These are phyloP conservation scores for Phyllosticta citrichinensis DNA, from an alignment of 2,329 filamentous ascomycete species.

Conservation along the genomic window DNA sequence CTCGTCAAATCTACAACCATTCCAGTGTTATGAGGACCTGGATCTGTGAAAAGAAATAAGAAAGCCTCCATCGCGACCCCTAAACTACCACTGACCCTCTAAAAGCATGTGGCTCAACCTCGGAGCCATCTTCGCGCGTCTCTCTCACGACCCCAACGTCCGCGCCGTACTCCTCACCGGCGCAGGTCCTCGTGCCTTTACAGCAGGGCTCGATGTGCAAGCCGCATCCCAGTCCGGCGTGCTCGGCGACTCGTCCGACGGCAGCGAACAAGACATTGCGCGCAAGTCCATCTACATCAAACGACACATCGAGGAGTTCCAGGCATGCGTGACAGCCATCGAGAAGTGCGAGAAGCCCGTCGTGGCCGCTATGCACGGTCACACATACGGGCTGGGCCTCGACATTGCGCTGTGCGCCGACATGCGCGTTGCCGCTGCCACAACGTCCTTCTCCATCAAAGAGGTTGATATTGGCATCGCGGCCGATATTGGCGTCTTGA, in stretches of 20 bases:
- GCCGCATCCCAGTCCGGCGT: conserved; percentile 49
- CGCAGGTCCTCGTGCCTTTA: conserved; percentile 75
- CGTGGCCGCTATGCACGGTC: conserved; percentile 27
- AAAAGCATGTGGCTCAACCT: conserved; percentile 76
- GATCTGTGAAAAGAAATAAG: neutral
- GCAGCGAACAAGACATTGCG: neutral
- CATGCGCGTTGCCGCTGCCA: conserved; percentile 53
- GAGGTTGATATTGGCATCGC: conserved; percentile 76
- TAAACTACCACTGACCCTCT: neutral
- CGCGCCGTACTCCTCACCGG: conserved; percentile 72
- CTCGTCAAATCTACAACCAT: too few species aligned
- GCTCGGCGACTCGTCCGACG: conserved; percentile 22
- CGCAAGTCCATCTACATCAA: conserved; percentile 26
- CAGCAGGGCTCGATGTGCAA: conserved; percentile 73
- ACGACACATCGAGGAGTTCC: conserved; percentile 67
- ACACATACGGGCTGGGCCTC: conserved; percentile 28
- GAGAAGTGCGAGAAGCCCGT: conserved; percentile 72
- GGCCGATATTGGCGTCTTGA: conserved; percentile 67
- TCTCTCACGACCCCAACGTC: conserved; percentile 62
- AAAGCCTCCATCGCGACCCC: neutral
- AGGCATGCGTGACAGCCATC: conserved; percentile 62
- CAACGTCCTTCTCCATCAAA: conserved; percentile 60
- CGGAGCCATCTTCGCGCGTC: conserved; percentile 56
- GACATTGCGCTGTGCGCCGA: conserved; percentile 57
- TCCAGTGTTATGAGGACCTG: neutral